Base-by-base conservation (phyloP, 257 asterid species). In the Mentha longifolia region DNA sequence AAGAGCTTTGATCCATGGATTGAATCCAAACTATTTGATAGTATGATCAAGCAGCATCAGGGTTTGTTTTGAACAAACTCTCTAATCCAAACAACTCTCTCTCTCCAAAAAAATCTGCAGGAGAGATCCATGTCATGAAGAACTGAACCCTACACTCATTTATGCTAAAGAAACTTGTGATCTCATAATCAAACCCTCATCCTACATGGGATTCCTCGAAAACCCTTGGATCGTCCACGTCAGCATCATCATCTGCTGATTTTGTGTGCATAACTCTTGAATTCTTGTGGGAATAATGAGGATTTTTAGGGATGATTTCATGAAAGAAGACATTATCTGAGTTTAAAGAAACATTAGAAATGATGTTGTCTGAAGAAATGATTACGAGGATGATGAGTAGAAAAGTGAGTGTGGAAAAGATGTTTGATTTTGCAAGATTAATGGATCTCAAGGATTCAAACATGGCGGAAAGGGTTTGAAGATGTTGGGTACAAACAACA, bases 91-190 rank as follows among this genome's bases (percentile, higher is more conserved):
- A 76, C 5, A 84, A 59, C 72, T 85, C 86, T 58, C 90, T 76
- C 43, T 71, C 73, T 1, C 88, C 78, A 28, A 87, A 86, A 0
- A 70, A 77, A 10, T 49, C 74, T 1, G 59, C 76, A 0, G 86
- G 70, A 0, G 91, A 74, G 39, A 86, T 72, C 88, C 88, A 87
- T 16, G 92, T 87, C 89, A 84, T 87, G 74, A 84, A 84, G 74
- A 87, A 50, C 59, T 46, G 86, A 50, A 71, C 69, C 45, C 52
- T 65, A 67, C 87, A 86, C 0, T 50, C 35, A 9, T 72, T 73
- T 33, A 42, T 54, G 31, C 66, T 9, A 5, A 81, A 71, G 37
- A 83, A 86, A 0, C 62, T 11, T 3, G 45, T 22, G 11, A 84
- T 76, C 42, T 82, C 72, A 0, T 76, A 50, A 47, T 82, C 78